Percentiles rank a stretch among this genome's conserved stretches.
Conservation (phyloP, 2,329 filamentous ascomycete genomes). For the Sarocladium kiliense region DNA sequence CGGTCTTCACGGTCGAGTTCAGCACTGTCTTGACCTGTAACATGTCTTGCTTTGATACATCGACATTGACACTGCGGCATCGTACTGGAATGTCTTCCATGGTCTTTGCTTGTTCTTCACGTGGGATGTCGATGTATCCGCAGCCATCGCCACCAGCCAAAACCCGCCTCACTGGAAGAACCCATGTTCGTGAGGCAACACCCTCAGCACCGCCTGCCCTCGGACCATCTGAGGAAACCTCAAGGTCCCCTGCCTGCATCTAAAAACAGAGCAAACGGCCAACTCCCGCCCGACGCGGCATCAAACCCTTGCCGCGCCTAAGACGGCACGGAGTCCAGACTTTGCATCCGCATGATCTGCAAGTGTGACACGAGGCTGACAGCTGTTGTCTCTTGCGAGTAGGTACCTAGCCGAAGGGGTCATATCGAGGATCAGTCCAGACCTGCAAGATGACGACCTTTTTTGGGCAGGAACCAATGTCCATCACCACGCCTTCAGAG, state of each 20-base stretch:
- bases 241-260: neutral
- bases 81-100: neutral
- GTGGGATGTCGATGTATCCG: neutral
- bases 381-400: neutral
- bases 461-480: neutral
- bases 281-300: neutral
- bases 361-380: constrained; percentile 6
- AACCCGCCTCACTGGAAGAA: neutral
- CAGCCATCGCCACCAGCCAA: neutral
- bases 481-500: neutral
- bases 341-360: constrained; percentile 1
- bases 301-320: neutral
- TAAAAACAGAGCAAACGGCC: neutral
- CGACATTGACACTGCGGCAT: too few species aligned
- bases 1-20: neutral
- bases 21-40: neutral
- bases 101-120: neutral
- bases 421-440: neutral
- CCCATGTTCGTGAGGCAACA: neutral
- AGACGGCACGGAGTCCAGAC: constrained; percentile 4
- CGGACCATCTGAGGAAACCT: neutral
- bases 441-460: neutral
- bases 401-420: neutral
- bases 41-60: neutral
- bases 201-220: neutral